phyloP scores from a whole-genome alignment of 2,329 filamentous ascomycete species.

The Xylariaceae sp. region DNA sequence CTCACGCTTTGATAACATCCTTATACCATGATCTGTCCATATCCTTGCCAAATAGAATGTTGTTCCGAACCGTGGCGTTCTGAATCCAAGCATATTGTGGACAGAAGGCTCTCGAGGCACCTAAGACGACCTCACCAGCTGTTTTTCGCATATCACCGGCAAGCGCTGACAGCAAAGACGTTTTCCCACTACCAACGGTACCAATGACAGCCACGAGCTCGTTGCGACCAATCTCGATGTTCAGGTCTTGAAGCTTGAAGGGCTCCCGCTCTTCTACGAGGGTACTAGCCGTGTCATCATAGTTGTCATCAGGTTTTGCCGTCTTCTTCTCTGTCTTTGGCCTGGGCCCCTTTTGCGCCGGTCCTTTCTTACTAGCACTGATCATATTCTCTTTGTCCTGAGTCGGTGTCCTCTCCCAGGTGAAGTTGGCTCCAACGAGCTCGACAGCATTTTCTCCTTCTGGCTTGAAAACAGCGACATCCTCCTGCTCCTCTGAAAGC shows the following conservation, averaged over 20 bases:
- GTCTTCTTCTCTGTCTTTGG: slow-evolving; percentile 19
- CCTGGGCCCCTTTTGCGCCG: slow-evolving; percentile 34
- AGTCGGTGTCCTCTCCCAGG: slow-evolving; percentile 71
- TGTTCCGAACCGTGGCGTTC: slow-evolving; percentile 80
- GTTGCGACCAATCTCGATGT: slow-evolving; percentile 65
- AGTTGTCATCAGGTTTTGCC: slow-evolving; percentile 38
- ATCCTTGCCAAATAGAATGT: slow-evolving; percentile 84
- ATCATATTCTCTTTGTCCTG: slow-evolving; percentile 42
- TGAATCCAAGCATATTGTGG: slow-evolving; percentile 98
- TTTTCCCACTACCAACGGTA: slow-evolving; percentile 86
- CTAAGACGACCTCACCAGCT: slow-evolving; percentile 66
- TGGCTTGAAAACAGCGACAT: slow-evolving; percentile 55
- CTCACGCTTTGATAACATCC: slow-evolving; percentile 71
- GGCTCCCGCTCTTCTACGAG: slow-evolving; percentile 58
- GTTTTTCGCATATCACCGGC: slow-evolving; percentile 93
- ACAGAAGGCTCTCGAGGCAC: slow-evolving; percentile 82
- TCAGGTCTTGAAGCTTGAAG: slow-evolving; percentile 67
- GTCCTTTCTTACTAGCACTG: slow-evolving; percentile 33
- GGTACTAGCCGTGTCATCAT: slow-evolving; percentile 50
- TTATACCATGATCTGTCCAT: slow-evolving; percentile 76
- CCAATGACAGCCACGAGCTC: slow-evolving; percentile 85
- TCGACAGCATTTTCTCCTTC: slow-evolving; percentile 67
- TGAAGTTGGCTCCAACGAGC: slow-evolving; percentile 71
- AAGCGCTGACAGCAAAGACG: slow-evolving; percentile 78
- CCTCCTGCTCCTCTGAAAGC: slow-evolving; percentile 76